Base-by-base conservation (phyloP, 768 basidiomycete species). In the Peribolospora kevripleyi region DNA sequence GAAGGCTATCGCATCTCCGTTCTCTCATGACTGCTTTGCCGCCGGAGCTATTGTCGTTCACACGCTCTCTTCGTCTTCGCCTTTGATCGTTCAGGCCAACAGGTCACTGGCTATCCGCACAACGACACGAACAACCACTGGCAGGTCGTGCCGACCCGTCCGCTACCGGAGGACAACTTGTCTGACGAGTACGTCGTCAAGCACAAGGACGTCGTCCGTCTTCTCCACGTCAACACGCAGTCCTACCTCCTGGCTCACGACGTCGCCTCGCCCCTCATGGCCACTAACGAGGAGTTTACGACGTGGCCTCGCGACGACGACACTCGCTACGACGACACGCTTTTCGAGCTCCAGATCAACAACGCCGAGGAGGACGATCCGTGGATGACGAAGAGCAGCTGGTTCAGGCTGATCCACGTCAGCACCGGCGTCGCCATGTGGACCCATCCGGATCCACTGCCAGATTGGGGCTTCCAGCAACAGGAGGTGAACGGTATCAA, bases 401-500 rank as follows among this genome's bases (percentile, higher is more conserved):
- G 93, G 67, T 93, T 97, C 73, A 79, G 78, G 63, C 75, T 98
- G 8, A 70, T 88, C 9, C 93, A 98, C 67, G 73, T 84, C 2
- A 76, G 82, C 0, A 97, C 91, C 2, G 80, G 76, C 65, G 93
- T 98, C 25, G 78, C 84, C 1, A 76, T 98, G 72, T 95, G 88
- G 90, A 95, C 90, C 6, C 84, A 90, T 62, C 59, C 74, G 13
- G 76, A 80, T 54, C 76, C 79, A 0, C 73, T 98, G 9, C 93
- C 93, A 0, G 88, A 93, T 3, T 97, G 93, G 93, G 93, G 81
- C 3, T 88, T 81, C 73, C 83, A 82, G 65, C 91, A 97, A 66
- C 88, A 97, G 65, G 93, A 97, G 65, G 77, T 98, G 59, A 98
- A 98, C 62, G 93, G 93, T 0, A 88, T 93, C 70, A 98, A 95